Conservation (phyloP, 768 basidiomycete genomes). For the Scleroderma citrinum region DNA sequence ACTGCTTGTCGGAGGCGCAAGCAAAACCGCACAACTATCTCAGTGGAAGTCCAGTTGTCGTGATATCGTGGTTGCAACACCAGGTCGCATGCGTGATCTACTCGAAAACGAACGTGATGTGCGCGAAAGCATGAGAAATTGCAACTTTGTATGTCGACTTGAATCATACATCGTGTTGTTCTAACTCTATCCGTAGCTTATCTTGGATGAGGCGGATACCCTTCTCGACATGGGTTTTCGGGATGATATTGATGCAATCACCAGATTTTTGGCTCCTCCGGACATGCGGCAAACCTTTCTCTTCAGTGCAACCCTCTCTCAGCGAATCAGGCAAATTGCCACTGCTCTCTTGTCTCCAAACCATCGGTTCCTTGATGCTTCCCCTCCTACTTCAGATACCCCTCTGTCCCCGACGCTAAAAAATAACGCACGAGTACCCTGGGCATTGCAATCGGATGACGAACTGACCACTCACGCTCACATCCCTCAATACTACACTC, state of each 20-base stretch:
- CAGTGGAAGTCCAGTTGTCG: slow-evolving; percentile 59
- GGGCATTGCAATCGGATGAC: not conserved
- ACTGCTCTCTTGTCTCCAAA: slow-evolving; percentile 49
- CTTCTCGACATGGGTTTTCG: slow-evolving; percentile 91
- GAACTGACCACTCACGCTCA: slow-evolving; percentile 56
- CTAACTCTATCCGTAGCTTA: slow-evolving; percentile 44
- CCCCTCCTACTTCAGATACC: slow-evolving; percentile 45
- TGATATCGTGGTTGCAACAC: slow-evolving; percentile 86
- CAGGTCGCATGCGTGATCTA: slow-evolving; percentile 79
- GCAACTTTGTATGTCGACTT: slow-evolving; percentile 48
- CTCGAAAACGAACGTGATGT: slow-evolving; percentile 55
- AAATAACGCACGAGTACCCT: not conserved
- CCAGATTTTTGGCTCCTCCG: slow-evolving; percentile 49
- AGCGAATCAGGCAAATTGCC: slow-evolving; percentile 66
- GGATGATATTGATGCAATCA: slow-evolving; percentile 74
- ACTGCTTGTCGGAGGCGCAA: slow-evolving; percentile 73
- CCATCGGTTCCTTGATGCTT: slow-evolving; percentile 70
- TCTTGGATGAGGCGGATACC: slow-evolving; percentile 91
- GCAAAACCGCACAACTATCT: slow-evolving; percentile 47
- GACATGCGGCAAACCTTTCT: slow-evolving; percentile 84
- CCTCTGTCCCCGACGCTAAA: not conserved
- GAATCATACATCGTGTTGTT: not conserved
- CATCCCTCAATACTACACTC: slow-evolving; percentile 78
- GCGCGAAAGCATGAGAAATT: slow-evolving; percentile 42
- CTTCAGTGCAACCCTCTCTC: slow-evolving; percentile 84